phyloP scores from a whole-genome alignment of 768 basidiomycete genomes.

The Rubroboletus satanas region DNA sequence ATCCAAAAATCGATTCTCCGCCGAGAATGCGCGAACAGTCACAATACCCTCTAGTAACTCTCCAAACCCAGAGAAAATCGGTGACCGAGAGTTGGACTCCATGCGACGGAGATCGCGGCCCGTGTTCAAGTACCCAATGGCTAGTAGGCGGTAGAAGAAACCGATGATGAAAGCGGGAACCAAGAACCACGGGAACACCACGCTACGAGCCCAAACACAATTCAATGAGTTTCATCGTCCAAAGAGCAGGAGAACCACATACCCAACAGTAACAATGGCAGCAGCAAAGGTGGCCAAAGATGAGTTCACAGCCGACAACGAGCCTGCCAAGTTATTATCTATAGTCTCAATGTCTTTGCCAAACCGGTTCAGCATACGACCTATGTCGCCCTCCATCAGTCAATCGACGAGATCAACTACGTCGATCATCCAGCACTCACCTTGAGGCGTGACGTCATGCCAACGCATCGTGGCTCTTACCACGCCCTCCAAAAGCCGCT shows the following conservation, averaged over 20 bases:
- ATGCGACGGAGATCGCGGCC: constrained; percentile 84
- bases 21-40: constrained; percentile 89
- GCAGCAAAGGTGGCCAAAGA: constrained; percentile 76
- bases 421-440: constrained; percentile 25
- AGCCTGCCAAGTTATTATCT: constrained; percentile 64
- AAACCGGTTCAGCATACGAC: constrained; percentile 85
- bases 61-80: constrained; percentile 79
- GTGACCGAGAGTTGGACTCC: constrained; percentile 84
- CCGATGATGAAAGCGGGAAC: constrained; percentile 74
- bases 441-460: constrained; percentile 81
- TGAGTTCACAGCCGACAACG: constrained; percentile 72
- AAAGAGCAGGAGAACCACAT: constrained; percentile 22
- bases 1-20: constrained; percentile 73
- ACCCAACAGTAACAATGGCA: constrained; percentile 70
- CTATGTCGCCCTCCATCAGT: constrained; percentile 29
- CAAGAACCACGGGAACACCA: constrained; percentile 80
- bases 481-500: constrained; percentile 60
- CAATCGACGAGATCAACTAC: not conserved
- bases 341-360: constrained; percentile 87
- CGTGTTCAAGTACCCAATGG: constrained; percentile 71
- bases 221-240: constrained; percentile 7
- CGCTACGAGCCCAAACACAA: constrained; percentile 29
- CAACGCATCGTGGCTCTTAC: constrained; percentile 82
- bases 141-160: constrained; percentile 63
- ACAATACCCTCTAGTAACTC: constrained; percentile 86